phyloP scores from a whole-genome alignment of 345 rosid species.

The Corchorus olitorius region DNA sequence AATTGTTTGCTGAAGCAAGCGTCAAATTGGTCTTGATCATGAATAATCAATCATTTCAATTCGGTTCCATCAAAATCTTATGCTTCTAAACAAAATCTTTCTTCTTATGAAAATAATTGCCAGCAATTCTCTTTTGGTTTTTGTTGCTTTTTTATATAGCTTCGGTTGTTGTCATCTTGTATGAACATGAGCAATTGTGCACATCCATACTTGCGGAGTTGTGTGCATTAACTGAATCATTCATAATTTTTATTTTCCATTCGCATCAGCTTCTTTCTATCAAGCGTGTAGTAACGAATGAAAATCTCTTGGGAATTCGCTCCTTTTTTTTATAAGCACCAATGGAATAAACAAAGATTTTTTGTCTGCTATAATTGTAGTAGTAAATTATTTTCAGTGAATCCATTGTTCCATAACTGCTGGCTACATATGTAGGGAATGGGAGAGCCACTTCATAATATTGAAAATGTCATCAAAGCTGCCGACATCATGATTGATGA shows the following conservation, averaged over 20 bases:
- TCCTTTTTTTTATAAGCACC: neutral
- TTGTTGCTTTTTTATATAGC: neutral
- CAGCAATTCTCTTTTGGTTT: neutral
- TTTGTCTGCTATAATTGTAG: neutral
- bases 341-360: neutral
- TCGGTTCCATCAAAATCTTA: neutral
- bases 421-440: conserved; percentile 63
- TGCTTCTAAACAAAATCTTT: neutral
- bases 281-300: neutral
- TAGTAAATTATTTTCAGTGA: conserved; percentile 3
- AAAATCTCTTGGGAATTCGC: neutral
- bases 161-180: neutral
- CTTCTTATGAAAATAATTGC: neutral
- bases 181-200: neutral
- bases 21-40: neutral
- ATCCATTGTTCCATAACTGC: neutral
- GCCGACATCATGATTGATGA: conserved; percentile 83
- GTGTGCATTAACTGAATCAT: neutral
- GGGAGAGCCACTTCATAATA: conserved; percentile 96
- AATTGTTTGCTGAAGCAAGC: conserved; percentile 10
- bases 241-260: neutral
- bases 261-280: neutral
- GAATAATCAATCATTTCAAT: neutral
- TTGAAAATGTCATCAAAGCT: conserved; percentile 81
- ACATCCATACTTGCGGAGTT: neutral